phyloP scores from a whole-genome alignment of 306 rosid species.

The Vicia villosa region DNA sequence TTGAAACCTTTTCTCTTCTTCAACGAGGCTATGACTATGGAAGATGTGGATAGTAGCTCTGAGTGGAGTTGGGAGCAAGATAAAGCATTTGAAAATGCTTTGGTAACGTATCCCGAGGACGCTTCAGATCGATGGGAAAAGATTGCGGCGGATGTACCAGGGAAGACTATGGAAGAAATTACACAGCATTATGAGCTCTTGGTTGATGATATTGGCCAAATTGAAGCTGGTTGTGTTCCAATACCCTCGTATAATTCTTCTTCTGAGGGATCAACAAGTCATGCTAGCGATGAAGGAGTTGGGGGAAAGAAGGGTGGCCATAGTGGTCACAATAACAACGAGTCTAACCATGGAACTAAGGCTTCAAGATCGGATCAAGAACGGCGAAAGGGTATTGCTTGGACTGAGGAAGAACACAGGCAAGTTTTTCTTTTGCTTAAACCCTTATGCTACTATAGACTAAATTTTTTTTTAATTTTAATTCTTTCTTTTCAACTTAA shows the following conservation, averaged over 20 bases:
- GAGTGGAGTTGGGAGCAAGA: constrained; percentile 90
- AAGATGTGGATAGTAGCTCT: constrained; percentile 69
- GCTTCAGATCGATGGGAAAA: constrained; percentile 87
- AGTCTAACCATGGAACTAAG: constrained; percentile 80
- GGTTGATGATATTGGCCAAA: constrained; percentile 74
- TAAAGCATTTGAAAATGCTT: constrained; percentile 86
- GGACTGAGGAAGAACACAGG: constrained; percentile 99
- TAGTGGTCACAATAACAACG: constrained; percentile 49
- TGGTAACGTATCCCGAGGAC: constrained; percentile 76
- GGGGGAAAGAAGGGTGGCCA: constrained; percentile 57
- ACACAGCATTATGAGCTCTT: constrained; percentile 78
- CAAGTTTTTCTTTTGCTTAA: constrained; percentile 36
- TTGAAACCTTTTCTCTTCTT: constrained; percentile 39
- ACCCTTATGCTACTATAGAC: neutral
- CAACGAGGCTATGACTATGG: constrained; percentile 59
- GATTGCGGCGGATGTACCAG: constrained; percentile 78
- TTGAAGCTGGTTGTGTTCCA: constrained; percentile 89
- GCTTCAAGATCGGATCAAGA: constrained; percentile 91
- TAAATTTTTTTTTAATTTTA: neutral
- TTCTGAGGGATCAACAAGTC: constrained; percentile 74
- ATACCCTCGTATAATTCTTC: constrained; percentile 81
- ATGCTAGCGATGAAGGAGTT: constrained; percentile 74
- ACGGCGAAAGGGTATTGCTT: constrained; percentile 95
- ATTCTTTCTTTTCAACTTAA: constrained; percentile 15
- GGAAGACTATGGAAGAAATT: constrained; percentile 77